Evolutionary conservation across 768 basidiomycete genomes (phyloP).

Genomic region (Leccinum boreale): DNA sequence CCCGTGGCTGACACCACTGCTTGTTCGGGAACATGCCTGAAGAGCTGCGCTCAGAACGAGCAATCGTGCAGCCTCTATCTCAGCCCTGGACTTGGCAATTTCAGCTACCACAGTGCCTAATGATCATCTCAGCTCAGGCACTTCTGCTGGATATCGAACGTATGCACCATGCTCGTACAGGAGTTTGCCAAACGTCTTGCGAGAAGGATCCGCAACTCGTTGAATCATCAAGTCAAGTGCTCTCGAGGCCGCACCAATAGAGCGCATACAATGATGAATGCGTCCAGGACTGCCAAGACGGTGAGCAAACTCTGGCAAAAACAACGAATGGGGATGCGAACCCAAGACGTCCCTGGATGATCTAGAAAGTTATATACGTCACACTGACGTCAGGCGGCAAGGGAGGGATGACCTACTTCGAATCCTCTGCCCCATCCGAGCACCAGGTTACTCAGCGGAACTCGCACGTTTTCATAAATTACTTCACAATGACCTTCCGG

Average conservation of each 20-base stretch:
- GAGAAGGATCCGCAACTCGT: constrained; percentile 86
- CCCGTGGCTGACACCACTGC: neutral
- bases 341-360: constrained; percentile 96
- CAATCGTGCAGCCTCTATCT: constrained; percentile 85
- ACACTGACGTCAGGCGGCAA: neutral
- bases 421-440: constrained; percentile 95
- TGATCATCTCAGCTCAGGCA: neutral
- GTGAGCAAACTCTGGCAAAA: neutral
- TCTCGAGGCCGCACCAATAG: constrained; percentile 82
- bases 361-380: constrained; percentile 37
- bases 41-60: constrained; percentile 90
- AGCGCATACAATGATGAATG: constrained; percentile 97
- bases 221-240: constrained; percentile 86
- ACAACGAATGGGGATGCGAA: constrained; percentile 30
- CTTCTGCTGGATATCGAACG: neutral
- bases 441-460: constrained; percentile 79
- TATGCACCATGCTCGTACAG: constrained; percentile 82
- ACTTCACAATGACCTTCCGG: constrained; percentile 97
- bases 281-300: constrained; percentile 70
- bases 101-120: constrained; percentile 85
- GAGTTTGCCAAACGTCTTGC: constrained; percentile 93
- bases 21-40: constrained; percentile 45
- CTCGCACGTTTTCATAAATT: constrained; percentile 89
- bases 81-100: constrained; percentile 88
- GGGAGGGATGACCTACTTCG: constrained; percentile 49